These are phyloP conservation scores for Aspergillus flavus DNA, from an alignment of 2,329 filamentous ascomycete species.

Conservation along the genomic window DNA sequence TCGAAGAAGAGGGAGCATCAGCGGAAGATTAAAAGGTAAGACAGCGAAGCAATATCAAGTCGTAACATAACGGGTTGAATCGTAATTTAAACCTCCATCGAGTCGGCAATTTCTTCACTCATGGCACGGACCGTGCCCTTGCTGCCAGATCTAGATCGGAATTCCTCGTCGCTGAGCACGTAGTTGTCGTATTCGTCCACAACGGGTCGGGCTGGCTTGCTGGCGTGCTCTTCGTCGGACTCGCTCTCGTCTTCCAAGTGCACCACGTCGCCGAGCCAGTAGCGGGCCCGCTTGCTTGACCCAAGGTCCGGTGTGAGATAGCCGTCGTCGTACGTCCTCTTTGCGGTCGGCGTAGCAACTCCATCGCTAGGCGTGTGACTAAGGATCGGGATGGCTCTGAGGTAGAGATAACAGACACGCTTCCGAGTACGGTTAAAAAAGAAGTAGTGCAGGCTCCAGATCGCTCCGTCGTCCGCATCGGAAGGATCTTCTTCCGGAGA, in stretches of 20 bases:
- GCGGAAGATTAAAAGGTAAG: conserved; percentile 14
- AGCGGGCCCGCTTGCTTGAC: conserved; percentile 78
- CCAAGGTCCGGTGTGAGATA: conserved; percentile 56
- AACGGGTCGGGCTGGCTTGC: conserved; percentile 27
- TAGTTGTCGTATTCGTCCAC: conserved; percentile 48
- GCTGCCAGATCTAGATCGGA: conserved; percentile 38
- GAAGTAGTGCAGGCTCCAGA: conserved; percentile 96
- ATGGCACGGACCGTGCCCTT: conserved; percentile 53
- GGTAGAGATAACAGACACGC: conserved; percentile 89
- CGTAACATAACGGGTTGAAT: conserved; percentile 4
- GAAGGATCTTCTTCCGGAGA: conserved; percentile 87
- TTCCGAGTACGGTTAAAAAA: conserved; percentile 95
- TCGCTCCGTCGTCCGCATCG: conserved; percentile 87
- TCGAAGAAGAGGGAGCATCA: conserved; percentile 20
- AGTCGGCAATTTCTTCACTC: conserved; percentile 57
- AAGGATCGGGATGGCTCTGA: conserved; percentile 77
- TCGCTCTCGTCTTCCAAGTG: conserved; percentile 47
- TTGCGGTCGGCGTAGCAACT: conserved; percentile 43
- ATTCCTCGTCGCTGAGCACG: conserved; percentile 49
- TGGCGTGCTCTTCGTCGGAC: conserved; percentile 39
- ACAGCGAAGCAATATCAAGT: conserved; percentile 15
- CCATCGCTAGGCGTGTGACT: conserved; percentile 65
- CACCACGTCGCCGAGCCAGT: conserved; percentile 77
- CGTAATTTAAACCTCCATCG: conserved; percentile 53
- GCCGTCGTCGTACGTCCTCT: conserved; percentile 52